Percentiles rank a stretch among this genome's conserved stretches.
These are phyloP conservation scores for Heimioporus sp. DNA, from an alignment of 768 basidiomycete genomes.

Conservation along the genomic window DNA sequence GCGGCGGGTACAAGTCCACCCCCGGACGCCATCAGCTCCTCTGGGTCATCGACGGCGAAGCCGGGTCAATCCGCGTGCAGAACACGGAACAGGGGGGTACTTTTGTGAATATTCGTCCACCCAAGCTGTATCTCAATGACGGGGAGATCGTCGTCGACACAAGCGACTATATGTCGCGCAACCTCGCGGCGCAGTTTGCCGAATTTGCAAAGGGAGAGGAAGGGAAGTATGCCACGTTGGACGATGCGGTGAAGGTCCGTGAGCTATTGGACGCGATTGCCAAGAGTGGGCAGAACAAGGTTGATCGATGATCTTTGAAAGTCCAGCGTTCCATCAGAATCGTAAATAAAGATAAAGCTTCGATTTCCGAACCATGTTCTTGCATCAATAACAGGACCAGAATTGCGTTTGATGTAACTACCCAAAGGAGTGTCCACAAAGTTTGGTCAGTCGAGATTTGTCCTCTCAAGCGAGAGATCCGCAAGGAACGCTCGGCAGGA, in stretches of 20 bases:
- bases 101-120: slow-evolving; percentile 1
- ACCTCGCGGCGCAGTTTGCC: slow-evolving; percentile 4
- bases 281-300: neutral
- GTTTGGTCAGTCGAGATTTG: no score
- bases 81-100: neutral
- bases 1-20: slow-evolving; percentile 5
- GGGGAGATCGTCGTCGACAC: slow-evolving; percentile 3
- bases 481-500: no score
- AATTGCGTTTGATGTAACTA: neutral
- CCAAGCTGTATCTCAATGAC: slow-evolving; percentile 7
- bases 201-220: slow-evolving; percentile 10
- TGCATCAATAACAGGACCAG: neutral
- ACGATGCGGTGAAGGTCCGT: slow-evolving; percentile 9
- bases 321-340: no score
- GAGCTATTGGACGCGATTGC: slow-evolving; percentile 1
- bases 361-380: no score
- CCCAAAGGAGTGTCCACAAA: no score
- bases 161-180: neutral
- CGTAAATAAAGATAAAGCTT: no score
- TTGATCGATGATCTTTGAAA: neutral
- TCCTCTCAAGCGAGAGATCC: no score
- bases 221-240: slow-evolving; percentile 4
- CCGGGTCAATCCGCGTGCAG: slow-evolving; percentile 8
- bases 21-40: slow-evolving; percentile 8
- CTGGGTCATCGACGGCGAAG: slow-evolving; percentile 10